phyloP scores from a whole-genome alignment of 371 early-diverging fungal species.

The Mortierella sp. region DNA sequence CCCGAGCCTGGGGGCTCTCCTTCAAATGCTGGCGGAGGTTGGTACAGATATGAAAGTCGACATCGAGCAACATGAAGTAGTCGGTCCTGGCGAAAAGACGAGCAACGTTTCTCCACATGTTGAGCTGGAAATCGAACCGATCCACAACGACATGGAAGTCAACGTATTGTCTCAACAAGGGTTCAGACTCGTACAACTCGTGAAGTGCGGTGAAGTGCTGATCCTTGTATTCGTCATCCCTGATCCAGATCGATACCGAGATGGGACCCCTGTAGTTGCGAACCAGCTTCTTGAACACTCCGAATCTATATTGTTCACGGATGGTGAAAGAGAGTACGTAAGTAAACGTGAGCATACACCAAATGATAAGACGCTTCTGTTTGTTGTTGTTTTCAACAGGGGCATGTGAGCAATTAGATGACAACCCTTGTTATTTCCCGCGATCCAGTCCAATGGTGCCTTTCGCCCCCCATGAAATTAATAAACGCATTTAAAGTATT shows the following conservation, averaged over 20 bases:
- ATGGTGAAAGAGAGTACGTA: not conserved
- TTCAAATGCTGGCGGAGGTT: conserved; percentile 65
- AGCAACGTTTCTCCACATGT: conserved; percentile 78
- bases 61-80: conserved; percentile 73
- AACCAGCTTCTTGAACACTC: conserved; percentile 69
- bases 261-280: conserved; percentile 75
- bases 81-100: conserved; percentile 72
- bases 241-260: conserved; percentile 76
- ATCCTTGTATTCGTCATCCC: conserved; percentile 64
- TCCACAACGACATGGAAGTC: conserved; percentile 74
- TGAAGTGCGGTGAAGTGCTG: conserved; percentile 62
- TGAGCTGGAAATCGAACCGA: conserved; percentile 72
- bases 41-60: conserved; percentile 73
- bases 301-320: conserved; percentile 53
- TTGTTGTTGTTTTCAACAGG: not conserved
- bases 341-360: not conserved
- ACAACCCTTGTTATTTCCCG: not conserved
- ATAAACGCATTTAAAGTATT: conserved; percentile 10
- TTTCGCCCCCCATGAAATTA: not conserved
- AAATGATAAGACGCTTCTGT: not conserved
- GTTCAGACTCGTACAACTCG: conserved; percentile 63
- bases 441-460: conserved; percentile 6
- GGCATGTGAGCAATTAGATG: not conserved
- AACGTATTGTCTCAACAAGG: conserved; percentile 66
- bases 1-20: conserved; percentile 61